phyloP scores from a whole-genome alignment of 768 basidiomycete species.

The Suillus subaureus region DNA sequence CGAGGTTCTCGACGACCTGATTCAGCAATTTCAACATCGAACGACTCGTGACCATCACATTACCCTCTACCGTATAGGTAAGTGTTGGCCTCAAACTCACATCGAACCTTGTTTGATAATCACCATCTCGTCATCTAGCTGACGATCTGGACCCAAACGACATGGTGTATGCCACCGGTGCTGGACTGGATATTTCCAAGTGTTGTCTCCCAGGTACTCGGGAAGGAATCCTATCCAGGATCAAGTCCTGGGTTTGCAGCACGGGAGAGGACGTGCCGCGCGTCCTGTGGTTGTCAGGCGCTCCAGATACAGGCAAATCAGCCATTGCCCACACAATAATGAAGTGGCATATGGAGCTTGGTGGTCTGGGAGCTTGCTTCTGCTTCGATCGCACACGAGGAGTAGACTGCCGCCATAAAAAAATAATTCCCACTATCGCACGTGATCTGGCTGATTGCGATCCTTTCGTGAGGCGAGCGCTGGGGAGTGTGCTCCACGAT shows the following conservation, averaged over 20 bases:
- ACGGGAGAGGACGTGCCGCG: conserved; percentile 1
- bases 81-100: neutral
- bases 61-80: neutral
- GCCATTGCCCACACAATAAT: conserved; percentile 21
- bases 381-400: conserved; percentile 17
- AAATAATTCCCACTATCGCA: conserved; percentile 4
- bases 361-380: conserved; percentile 19
- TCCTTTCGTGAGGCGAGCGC: neutral
- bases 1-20: neutral
- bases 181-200: conserved; percentile 3
- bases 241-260: conserved; percentile 17
- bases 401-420: neutral
- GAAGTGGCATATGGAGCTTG: conserved; percentile 9
- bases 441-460: neutral
- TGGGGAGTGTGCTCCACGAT: neutral
- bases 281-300: conserved; percentile 18
- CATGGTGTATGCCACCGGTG: neutral
- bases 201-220: conserved; percentile 21
- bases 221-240: conserved; percentile 13
- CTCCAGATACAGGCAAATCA: conserved; percentile 20
- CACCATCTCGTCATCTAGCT: neutral
- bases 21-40: conserved; percentile 1
- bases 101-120: neutral
- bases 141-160: neutral
- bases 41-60: neutral